A percentile compares a stretch with the other conserved stretches of the same genome.
These are phyloP conservation scores for Neocucurbitaria cava DNA, from an alignment of 2,329 filamentous ascomycete genomes.

Conservation along the genomic window DNA sequence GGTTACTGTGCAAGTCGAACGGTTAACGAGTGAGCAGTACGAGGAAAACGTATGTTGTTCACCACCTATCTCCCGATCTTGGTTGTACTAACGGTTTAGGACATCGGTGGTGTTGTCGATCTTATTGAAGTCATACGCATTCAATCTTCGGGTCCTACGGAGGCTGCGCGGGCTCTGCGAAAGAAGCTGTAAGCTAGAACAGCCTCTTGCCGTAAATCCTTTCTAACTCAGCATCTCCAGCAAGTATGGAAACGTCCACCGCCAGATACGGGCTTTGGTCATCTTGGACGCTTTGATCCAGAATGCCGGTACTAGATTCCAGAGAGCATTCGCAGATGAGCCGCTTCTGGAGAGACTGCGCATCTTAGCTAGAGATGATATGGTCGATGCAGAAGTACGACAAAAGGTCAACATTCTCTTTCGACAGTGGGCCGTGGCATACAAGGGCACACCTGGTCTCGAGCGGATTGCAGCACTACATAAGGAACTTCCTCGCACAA, in stretches of 20 bases:
- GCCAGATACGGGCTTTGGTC: slow-evolving; percentile 85
- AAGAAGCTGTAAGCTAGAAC: slow-evolving; percentile 78
- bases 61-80: too few species aligned
- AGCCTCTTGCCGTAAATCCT: background rate
- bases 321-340: slow-evolving; percentile 87
- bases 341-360: slow-evolving; percentile 89
- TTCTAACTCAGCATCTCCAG: slow-evolving; percentile 48
- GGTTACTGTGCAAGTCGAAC: slow-evolving; percentile 90
- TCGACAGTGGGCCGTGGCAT: slow-evolving; percentile 82
- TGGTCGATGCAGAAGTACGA: slow-evolving; percentile 85
- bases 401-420: slow-evolving; percentile 89
- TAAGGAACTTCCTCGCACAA: slow-evolving; percentile 66
- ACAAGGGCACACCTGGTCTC: slow-evolving; percentile 81
- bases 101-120: slow-evolving; percentile 89
- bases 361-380: slow-evolving; percentile 82
- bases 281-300: slow-evolving; percentile 93
- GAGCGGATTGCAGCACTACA: slow-evolving; percentile 82
- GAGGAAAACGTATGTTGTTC: slow-evolving; percentile 69
- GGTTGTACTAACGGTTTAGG: slow-evolving; percentile 16
- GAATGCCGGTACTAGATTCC: slow-evolving; percentile 88
- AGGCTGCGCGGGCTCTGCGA: slow-evolving; percentile 88
- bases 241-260: slow-evolving; percentile 95
- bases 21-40: slow-evolving; percentile 85
- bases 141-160: slow-evolving; percentile 82
- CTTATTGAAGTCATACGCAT: slow-evolving; percentile 93